Evolutionary conservation across 441 rosid genomes (phyloP).

Genomic region (Oxalis stricta): DNA sequence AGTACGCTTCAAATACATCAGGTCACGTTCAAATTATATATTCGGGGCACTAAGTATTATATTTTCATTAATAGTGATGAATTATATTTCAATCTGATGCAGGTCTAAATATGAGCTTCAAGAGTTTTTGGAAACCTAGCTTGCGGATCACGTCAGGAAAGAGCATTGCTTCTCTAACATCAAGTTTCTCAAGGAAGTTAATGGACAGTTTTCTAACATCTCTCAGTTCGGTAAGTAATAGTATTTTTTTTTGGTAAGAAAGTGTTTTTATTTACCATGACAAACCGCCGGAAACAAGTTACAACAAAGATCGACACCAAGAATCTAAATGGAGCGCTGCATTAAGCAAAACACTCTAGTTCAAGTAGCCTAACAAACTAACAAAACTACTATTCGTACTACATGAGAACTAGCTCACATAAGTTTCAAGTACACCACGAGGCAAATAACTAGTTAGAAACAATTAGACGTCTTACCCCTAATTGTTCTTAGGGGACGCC

Average conservation of each 20-base stretch:
- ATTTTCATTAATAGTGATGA: neutral
- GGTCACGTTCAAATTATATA: no score
- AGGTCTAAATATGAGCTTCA: slow-evolving; percentile 97
- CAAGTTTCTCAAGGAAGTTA: slow-evolving; percentile 46
- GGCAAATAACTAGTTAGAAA: no score
- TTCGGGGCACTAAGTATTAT: neutral
- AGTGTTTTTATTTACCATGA: neutral
- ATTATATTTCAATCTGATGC: slow-evolving; percentile 11
- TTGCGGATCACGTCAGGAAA: slow-evolving; percentile 65
- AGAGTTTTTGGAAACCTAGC: slow-evolving; percentile 85
- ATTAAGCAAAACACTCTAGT: no score
- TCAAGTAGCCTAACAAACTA: no score
- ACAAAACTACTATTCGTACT: no score
- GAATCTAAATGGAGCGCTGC: no score
- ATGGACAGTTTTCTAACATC: slow-evolving; percentile 58
- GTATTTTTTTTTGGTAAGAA: neutral
- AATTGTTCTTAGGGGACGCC: no score
- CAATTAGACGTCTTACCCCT: no score
- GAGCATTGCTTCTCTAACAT: slow-evolving; percentile 27
- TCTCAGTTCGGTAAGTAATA: slow-evolving; percentile 26
- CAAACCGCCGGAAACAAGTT: neutral
- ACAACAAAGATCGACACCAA: no score
- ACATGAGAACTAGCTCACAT: no score
- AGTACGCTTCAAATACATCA: slow-evolving; percentile 67
- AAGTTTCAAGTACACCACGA: no score